These are phyloP conservation scores for Sphagnum contortum DNA, from an alignment of 225 moss, liverwort and hornwort genomes.

Conservation along the genomic window DNA sequence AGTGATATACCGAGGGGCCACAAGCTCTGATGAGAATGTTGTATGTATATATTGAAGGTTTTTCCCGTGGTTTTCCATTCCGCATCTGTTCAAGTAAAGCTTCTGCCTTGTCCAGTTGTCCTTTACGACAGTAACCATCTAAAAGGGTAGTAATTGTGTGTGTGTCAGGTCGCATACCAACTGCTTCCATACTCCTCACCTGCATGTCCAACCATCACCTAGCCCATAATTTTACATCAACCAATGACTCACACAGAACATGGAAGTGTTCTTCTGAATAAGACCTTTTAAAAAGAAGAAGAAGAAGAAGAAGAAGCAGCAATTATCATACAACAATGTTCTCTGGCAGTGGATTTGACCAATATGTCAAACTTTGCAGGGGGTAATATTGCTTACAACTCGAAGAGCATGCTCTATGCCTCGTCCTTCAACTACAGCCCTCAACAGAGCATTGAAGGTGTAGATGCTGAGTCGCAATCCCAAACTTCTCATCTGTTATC, in stretches of 20 bases:
- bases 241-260: constrained; percentile 1
- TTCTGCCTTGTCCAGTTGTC: constrained; percentile 70
- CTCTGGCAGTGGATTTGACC: no score
- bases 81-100: constrained; percentile 70
- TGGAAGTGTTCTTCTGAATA: background rate
- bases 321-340: no score
- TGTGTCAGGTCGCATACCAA: constrained; percentile 68
- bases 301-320: background rate
- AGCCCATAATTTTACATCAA: constrained; percentile 17
- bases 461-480: constrained; percentile 87
- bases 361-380: background rate
- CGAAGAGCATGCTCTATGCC: constrained; percentile 75
- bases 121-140: constrained; percentile 74
- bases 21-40: constrained; percentile 89
- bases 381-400: constrained; percentile 52
- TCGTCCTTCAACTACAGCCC: constrained; percentile 90
- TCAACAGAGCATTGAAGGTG: constrained; percentile 82
- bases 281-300: background rate
- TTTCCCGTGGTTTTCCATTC: constrained; percentile 51
- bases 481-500: constrained; percentile 74
- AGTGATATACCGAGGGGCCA: constrained; percentile 37
- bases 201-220: constrained; percentile 29
- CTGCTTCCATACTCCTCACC: constrained; percentile 86
- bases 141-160: constrained; percentile 78
- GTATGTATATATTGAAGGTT: constrained; percentile 64